These are phyloP conservation scores for Diospyros lotus DNA, from an alignment of 148 eudicot species.

Conservation along the genomic window DNA sequence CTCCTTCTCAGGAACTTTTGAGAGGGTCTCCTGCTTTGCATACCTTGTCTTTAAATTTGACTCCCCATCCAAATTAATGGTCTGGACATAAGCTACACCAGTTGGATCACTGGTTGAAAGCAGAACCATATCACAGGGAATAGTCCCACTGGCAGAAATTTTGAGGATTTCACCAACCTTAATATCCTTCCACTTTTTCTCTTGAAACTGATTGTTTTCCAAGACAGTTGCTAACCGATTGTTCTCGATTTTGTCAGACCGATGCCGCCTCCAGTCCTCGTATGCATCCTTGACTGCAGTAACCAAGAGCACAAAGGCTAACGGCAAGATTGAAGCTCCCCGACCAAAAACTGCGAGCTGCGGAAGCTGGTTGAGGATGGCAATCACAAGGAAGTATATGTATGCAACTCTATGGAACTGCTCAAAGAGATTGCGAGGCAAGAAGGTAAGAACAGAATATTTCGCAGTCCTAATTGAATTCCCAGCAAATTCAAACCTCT, in stretches of 20 bases:
- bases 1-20: conserved; percentile 52
- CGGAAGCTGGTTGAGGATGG: conserved; percentile 90
- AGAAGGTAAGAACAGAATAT: conserved; percentile 75
- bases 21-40: conserved; percentile 92
- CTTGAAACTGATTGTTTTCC: conserved; percentile 50
- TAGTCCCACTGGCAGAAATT: conserved; percentile 64
- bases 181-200: conserved; percentile 81
- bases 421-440: conserved; percentile 91
- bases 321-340: conserved; percentile 81
- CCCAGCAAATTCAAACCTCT: conserved; percentile 70
- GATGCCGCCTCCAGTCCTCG: conserved; percentile 88
- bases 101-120: conserved; percentile 96
- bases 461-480: conserved; percentile 87
- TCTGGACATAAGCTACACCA: conserved; percentile 95
- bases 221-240: conserved; percentile 65
- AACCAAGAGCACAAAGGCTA: conserved; percentile 80
- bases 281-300: conserved; percentile 91
- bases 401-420: conserved; percentile 98
- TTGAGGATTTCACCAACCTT: conserved; percentile 84
- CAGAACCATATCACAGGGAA: conserved; percentile 92
- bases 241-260: conserved; percentile 79
- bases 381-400: conserved; percentile 85
- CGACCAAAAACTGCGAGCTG: conserved; percentile 94
- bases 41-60: conserved; percentile 95
- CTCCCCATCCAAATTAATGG: conserved; percentile 95